Base-by-base conservation (phyloP, 2,329 filamentous ascomycete species). In the Didymella pomorum region DNA sequence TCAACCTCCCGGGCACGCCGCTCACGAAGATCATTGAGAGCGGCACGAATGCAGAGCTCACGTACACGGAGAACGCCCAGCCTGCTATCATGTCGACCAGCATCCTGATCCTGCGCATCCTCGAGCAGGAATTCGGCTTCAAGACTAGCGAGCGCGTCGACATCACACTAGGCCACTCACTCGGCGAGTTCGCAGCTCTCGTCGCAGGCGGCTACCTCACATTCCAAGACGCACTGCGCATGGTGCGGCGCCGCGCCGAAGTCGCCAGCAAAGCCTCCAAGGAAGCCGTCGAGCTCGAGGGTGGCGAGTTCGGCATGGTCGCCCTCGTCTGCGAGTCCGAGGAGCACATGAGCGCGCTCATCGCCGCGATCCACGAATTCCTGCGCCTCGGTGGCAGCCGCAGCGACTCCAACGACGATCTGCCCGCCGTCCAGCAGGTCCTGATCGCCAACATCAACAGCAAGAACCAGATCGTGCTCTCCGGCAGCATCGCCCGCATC, bases 41-140 rank as follows among this genome's bases (percentile, higher is more conserved):
- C 26, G 93, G 94, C 0, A 91, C 94, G 1, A 91, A 90, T 67
- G 87, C 86, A 55, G 79, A 83, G 50, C 86, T 98, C 55, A 96
- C 91, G 39, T 85, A 87, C 56, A 97, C 94, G 4, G 87, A 90
- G 64, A 93, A 96, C 74, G 91, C 94, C 4, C 94, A 98, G 77
- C 94, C 94, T 1, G 93, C 94, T 69, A 97, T 97, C 77, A 96
- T 98, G 92, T 92, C 93, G 14, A 95, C 92, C 4, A 96, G 92
- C 26, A 88, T 97, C 72, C 85, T 97, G 58, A 96, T 97, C 71
- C 84, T 97, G 53, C 89, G 91, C 55, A 88, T 97, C 60, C 84
- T 98, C 63, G 92, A 97, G 79, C 82, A 86, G 61, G 91, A 97
- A 66, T 97, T 94, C 73, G 87, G 85, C 39, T 96, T 97, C 79